phyloP scores from a whole-genome alignment of 257 asterid species.

The Jaltomata sinuosa region DNA sequence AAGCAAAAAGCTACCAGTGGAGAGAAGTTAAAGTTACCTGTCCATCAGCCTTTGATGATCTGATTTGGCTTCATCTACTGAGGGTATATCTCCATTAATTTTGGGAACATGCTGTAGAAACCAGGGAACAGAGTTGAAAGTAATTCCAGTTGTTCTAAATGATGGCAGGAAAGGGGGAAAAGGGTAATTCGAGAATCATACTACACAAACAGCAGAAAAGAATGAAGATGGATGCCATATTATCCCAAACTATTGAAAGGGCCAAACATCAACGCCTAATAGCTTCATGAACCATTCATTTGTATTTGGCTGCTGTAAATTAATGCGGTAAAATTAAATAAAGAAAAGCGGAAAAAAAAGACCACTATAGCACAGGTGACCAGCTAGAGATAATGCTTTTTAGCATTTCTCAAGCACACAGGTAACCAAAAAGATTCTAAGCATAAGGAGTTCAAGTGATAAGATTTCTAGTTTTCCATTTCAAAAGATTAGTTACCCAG shows the following conservation, averaged over 20 bases:
- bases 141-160: background rate
- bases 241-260: background rate
- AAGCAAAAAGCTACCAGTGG: background rate
- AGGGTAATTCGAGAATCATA: background rate
- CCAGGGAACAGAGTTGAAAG: background rate
- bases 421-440: background rate
- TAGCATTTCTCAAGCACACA: background rate
- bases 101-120: constrained; percentile 66
- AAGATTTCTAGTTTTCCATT: background rate
- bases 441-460: background rate
- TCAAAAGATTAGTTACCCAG: background rate
- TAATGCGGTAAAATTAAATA: background rate
- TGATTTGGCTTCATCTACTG: constrained; percentile 74
- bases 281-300: background rate
- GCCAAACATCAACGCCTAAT: background rate
- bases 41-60: constrained; percentile 71
- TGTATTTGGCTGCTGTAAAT: background rate
- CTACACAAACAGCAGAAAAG: background rate
- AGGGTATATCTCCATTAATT: constrained; percentile 81
- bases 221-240: background rate
- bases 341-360: background rate
- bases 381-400: background rate
- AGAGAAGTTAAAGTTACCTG: constrained; percentile 37
- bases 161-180: background rate
- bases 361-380: background rate